phyloP scores from a whole-genome alignment of 805 yeast genomes.

The Candida glaebosa region DNA sequence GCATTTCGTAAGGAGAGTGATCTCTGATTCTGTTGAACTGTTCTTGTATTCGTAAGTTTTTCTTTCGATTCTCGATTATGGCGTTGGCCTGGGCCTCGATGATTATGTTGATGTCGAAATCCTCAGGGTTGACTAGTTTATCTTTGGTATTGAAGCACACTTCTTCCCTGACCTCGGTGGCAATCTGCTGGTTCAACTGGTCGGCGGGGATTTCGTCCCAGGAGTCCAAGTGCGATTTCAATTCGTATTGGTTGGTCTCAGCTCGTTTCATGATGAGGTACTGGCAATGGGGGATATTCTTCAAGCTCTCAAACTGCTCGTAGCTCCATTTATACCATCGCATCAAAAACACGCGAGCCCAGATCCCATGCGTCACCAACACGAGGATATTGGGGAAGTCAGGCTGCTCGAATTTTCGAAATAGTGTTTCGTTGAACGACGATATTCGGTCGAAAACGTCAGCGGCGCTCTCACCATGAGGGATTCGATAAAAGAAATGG shows the following conservation, averaged over 20 bases:
- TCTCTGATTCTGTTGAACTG: conserved; percentile 24
- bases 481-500: conserved; percentile 74
- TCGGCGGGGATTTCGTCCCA: conserved; percentile 63
- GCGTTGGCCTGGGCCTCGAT: conserved; percentile 37
- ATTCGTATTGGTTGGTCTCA: conserved; percentile 47
- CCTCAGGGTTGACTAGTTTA: conserved; percentile 30
- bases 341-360: conserved; percentile 91
- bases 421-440: conserved; percentile 82
- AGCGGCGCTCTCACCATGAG: conserved; percentile 94
- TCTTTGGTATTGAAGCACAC: conserved; percentile 34
- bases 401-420: conserved; percentile 68
- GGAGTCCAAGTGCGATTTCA: conserved; percentile 61
- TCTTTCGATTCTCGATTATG: conserved; percentile 34
- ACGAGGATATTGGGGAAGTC: conserved; percentile 79
- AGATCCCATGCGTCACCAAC: conserved; percentile 88
- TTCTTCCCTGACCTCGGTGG: conserved; percentile 34
- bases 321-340: conserved; percentile 94
- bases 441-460: conserved; percentile 92
- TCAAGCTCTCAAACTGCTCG: conserved; percentile 79
- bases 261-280: conserved; percentile 71
- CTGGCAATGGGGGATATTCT: conserved; percentile 83
- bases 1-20: conserved; percentile 4
- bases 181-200: conserved; percentile 34
- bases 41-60: conserved; percentile 41
- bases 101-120: conserved; percentile 35